phyloP scores from a whole-genome alignment of 176 grass and related monocot species.

The Leersia perrieri region DNA sequence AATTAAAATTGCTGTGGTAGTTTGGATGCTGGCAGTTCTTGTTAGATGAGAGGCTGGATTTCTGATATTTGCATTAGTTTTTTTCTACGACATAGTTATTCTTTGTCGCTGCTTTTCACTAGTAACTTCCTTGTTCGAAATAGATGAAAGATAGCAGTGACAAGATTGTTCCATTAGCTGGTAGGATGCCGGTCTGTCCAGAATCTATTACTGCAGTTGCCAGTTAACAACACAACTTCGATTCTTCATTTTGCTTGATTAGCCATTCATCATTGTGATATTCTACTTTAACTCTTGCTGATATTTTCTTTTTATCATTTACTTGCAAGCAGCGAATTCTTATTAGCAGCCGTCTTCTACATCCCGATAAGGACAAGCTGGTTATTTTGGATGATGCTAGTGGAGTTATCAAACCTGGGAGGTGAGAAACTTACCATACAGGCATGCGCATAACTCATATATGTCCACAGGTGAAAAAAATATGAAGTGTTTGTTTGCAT shows the following conservation, averaged over 20 bases:
- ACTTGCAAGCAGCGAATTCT: constrained; percentile 48
- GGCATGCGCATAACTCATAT: not conserved
- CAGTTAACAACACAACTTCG: not conserved
- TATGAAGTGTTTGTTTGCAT: not conserved
- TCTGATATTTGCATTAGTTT: not conserved
- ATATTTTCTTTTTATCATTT: not conserved
- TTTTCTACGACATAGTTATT: not conserved
- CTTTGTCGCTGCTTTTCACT: not conserved
- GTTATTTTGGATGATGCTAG: constrained; percentile 62
- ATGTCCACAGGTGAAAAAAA: not conserved
- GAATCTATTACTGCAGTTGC: not conserved
- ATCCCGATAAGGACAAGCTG: constrained; percentile 42
- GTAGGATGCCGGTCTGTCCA: not conserved
- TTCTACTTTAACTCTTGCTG: not conserved
- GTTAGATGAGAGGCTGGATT: not conserved
- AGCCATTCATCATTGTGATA: not conserved
- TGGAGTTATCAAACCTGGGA: constrained; percentile 57
- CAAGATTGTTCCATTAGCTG: not conserved
- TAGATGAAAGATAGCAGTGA: not conserved
- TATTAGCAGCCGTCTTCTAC: constrained; percentile 37
- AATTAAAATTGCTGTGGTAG: not conserved
- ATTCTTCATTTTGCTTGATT: not conserved
- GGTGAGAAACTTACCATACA: constrained; percentile 40
- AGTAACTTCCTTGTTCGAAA: not conserved
- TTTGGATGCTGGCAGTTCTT: not conserved